Conservation (phyloP, 2,329 filamentous ascomycete species). For the Alternaria consortialis region DNA sequence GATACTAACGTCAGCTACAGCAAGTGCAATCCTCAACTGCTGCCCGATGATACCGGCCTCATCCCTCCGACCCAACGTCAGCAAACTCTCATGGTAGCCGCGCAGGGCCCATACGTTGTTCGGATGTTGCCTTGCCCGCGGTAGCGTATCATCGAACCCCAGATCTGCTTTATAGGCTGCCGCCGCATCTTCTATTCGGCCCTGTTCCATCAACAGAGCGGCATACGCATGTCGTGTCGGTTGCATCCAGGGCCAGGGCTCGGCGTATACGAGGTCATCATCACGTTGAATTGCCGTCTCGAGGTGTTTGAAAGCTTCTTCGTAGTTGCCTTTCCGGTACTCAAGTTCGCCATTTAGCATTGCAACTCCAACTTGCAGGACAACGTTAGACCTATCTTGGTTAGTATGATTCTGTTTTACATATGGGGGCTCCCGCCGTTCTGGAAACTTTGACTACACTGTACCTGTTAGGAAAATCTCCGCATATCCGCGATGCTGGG, state of each 20-base stretch:
- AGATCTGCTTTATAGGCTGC: conserved; percentile 53
- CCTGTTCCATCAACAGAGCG: conserved; percentile 74
- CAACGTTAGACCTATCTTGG: conserved; percentile 60
- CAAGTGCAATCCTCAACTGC: conserved; percentile 62
- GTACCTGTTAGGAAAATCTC: conserved; percentile 71
- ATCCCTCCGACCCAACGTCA: conserved; percentile 59
- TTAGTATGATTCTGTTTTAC: background rate
- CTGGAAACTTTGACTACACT: background rate
- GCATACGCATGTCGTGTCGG: conserved; percentile 75
- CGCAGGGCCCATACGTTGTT: conserved; percentile 81
- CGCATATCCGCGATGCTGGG: conserved; percentile 63
- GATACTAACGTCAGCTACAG: conserved; percentile 68
- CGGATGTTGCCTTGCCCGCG: conserved; percentile 71
- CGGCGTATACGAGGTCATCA: conserved; percentile 72
- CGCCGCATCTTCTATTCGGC: conserved; percentile 52
- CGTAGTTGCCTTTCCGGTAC: conserved; percentile 69
- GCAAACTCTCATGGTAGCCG: conserved; percentile 75
- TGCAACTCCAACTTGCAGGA: conserved; percentile 66
- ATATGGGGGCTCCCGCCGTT: background rate
- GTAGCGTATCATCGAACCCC: conserved; percentile 61
- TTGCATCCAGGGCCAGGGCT: conserved; percentile 85
- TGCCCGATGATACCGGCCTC: conserved; percentile 60
- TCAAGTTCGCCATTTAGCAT: conserved; percentile 80
- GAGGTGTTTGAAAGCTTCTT: conserved; percentile 67
- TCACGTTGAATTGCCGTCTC: conserved; percentile 67